phyloP scores from a whole-genome alignment of 192 early-diverging fungal genomes.

The Coemansia sp. region DNA sequence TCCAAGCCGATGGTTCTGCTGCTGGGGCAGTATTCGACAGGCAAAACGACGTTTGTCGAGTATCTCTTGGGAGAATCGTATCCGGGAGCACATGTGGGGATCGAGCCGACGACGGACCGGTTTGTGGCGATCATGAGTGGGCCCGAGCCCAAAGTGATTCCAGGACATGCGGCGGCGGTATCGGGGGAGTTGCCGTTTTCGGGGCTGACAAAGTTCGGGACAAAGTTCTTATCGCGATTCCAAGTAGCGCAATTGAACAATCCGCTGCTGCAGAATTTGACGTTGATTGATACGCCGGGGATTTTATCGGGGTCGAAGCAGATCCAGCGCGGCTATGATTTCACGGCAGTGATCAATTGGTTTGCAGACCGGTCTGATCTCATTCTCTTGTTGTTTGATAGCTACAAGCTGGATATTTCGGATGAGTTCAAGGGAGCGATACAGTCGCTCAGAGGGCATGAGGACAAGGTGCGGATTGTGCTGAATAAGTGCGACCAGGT shows the following conservation, averaged over 20 bases:
- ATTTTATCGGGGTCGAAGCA: conserved; percentile 89
- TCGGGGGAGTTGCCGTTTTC: conserved; percentile 81
- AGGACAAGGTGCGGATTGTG: conserved; percentile 85
- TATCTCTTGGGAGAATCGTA: conserved; percentile 78
- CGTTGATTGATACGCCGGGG: conserved; percentile 90
- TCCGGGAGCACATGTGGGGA: conserved; percentile 82
- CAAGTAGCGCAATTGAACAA: conserved; percentile 83
- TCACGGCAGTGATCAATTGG: conserved; percentile 80
- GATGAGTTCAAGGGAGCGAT: conserved; percentile 89
- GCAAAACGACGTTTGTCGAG: conserved; percentile 85
- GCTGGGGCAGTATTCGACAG: conserved; percentile 88
- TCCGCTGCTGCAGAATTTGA: conserved; percentile 78
- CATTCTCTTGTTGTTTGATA: conserved; percentile 88
- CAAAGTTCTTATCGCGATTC: conserved; percentile 79
- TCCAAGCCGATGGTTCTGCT: conserved; percentile 88
- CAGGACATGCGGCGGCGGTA: conserved; percentile 87
- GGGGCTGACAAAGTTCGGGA: conserved; percentile 80
- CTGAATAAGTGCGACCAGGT: conserved; percentile 92
- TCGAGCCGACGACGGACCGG: conserved; percentile 89
- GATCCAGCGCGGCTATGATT: conserved; percentile 82
- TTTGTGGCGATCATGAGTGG: conserved; percentile 87
- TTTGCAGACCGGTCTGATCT: conserved; percentile 85
- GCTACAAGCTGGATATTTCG: conserved; percentile 87
- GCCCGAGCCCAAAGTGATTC: conserved; percentile 74
- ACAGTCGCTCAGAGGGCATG: conserved; percentile 74